These are phyloP conservation scores for Colletotrichum musae DNA, from an alignment of 2,329 filamentous ascomycete species.

Conservation along the genomic window DNA sequence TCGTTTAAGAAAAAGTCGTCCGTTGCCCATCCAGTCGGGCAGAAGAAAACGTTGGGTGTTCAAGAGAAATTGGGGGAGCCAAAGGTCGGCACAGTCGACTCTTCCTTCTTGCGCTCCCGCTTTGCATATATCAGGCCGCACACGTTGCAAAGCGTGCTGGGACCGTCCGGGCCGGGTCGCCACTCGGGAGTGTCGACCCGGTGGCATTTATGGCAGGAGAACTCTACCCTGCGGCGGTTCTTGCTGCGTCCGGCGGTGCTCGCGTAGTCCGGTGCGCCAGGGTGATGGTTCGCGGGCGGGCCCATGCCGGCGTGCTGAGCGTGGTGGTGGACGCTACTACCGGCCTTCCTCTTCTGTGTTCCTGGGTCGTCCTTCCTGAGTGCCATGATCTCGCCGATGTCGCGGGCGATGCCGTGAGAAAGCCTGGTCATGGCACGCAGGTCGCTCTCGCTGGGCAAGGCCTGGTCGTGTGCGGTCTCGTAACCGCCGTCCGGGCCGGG, in stretches of 20 bases:
- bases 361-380: conserved; percentile 15
- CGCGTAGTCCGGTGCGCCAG: neutral
- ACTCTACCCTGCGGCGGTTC: conserved; percentile 48
- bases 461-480: conserved; percentile 9
- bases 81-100: conserved; percentile 24
- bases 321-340: neutral
- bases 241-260: conserved; percentile 3
- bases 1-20: neutral
- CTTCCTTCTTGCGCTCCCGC: conserved; percentile 41
- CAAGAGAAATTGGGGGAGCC: conserved; percentile 14
- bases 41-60: neutral
- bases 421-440: conserved; percentile 32
- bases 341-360: neutral
- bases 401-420: conserved; percentile 36
- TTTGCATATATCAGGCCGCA: conserved; percentile 70
- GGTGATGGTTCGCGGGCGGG: neutral
- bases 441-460: conserved; percentile 23
- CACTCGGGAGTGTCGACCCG: conserved; percentile 83
- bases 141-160: conserved; percentile 80
- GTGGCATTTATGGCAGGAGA: conserved; percentile 66
- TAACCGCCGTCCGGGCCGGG: conserved; percentile 7
- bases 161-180: conserved; percentile 81
- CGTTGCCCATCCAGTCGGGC: neutral
- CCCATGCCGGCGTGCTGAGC: neutral
- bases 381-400: conserved; percentile 29